Evolutionary conservation across 768 basidiomycete species (phyloP).

Genomic region (Tubosaeta brunneosetosa): DNA sequence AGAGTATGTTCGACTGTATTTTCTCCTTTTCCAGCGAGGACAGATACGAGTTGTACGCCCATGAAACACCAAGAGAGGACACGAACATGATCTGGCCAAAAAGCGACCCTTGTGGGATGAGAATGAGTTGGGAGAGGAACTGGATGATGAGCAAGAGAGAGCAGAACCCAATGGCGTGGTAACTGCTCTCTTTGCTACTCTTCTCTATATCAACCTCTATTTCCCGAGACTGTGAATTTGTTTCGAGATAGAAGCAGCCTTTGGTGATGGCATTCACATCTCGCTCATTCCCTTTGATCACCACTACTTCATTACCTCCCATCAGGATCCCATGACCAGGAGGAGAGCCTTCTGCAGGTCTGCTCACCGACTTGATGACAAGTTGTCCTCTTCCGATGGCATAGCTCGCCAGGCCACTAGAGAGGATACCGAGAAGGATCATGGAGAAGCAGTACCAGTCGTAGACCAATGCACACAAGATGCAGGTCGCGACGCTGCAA

Average conservation of each 20-base stretch:
- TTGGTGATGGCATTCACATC: slow-evolving; percentile 29
- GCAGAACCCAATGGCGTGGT: slow-evolving; percentile 27
- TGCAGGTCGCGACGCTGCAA: slow-evolving; percentile 23
- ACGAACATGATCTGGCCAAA: slow-evolving; percentile 37
- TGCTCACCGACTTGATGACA: slow-evolving; percentile 8
- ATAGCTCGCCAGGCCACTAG: slow-evolving; percentile 25
- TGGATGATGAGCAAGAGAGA: slow-evolving; percentile 31
- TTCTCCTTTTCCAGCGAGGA: slow-evolving; percentile 35
- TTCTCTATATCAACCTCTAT: background rate
- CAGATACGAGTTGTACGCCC: slow-evolving; percentile 33
- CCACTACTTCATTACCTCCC: slow-evolving; percentile 16
- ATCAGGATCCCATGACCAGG: slow-evolving; percentile 28
- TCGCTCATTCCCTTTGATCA: slow-evolving; percentile 25
- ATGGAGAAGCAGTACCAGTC: slow-evolving; percentile 32
- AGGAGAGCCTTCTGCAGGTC: slow-evolving; percentile 16
- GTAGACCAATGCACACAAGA: slow-evolving; percentile 15
- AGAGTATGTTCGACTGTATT: slow-evolving; percentile 16
- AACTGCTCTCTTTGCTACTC: background rate
- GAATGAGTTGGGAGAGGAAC: slow-evolving; percentile 33
- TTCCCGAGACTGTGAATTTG: too few relatives aligned
- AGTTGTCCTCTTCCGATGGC: slow-evolving; percentile 25
- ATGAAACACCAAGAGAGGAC: slow-evolving; percentile 30
- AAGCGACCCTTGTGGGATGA: slow-evolving; percentile 29
- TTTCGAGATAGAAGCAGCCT: slow-evolving; percentile 25
- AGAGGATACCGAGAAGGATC: slow-evolving; percentile 31